These are phyloP conservation scores for Chrysochromulina tobinii DNA, from an alignment of 78 protist genomes.

Conservation along the genomic window DNA sequence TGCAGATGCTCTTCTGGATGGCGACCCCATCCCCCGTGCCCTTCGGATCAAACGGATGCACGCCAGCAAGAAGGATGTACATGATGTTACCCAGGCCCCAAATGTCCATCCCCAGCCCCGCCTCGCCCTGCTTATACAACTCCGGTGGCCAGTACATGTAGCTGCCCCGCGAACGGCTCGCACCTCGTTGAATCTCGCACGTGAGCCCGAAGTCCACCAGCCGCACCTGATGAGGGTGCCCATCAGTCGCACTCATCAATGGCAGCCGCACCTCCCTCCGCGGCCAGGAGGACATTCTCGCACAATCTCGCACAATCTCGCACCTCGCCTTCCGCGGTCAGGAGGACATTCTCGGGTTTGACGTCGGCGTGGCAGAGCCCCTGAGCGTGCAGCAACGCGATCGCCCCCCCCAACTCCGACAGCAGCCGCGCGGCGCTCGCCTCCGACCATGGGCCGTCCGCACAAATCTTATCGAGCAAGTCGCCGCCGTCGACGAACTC, in stretches of 20 bases:
- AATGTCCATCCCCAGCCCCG: constrained; percentile 46
- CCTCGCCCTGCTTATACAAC: not conserved
- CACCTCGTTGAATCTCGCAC: not conserved
- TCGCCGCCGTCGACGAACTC: constrained; percentile 45
- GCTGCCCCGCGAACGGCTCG: not conserved
- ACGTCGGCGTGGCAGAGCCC: not conserved
- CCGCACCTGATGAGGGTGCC: not conserved
- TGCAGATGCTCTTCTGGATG: too few species aligned
- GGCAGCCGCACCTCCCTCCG: too few species aligned
- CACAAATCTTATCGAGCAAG: constrained; percentile 20
- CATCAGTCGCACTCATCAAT: too few species aligned
- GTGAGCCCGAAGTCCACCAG: constrained; percentile 43
- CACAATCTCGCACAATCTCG: not conserved
- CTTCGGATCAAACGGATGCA: constrained; percentile 40
- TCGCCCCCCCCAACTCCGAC: not conserved
- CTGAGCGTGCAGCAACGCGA: not conserved
- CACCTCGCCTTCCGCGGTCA: not conserved
- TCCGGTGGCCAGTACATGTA: not conserved
- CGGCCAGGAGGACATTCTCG: too few species aligned
- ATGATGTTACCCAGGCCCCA: constrained; percentile 68
- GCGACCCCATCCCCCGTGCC: not conserved
- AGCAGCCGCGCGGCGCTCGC: not conserved
- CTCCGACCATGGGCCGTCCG: not conserved
- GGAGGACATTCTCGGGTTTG: not conserved
- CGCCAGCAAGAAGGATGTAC: constrained; percentile 34